phyloP scores from a whole-genome alignment of 805 yeast species.

The Starmera quercuum region DNA sequence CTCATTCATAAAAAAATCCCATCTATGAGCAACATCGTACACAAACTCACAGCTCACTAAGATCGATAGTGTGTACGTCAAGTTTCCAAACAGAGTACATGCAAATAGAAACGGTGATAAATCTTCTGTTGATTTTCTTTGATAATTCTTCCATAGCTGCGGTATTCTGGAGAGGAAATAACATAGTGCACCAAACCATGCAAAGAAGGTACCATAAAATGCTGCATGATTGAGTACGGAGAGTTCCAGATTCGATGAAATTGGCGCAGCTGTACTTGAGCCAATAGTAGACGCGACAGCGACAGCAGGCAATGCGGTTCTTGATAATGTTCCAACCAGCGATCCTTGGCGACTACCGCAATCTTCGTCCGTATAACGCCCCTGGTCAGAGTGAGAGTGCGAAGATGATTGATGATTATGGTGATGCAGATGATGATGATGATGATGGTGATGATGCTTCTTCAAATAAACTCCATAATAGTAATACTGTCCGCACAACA shows the following conservation, averaged over 20 bases:
- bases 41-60: constrained; percentile 53
- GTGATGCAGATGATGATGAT: constrained; percentile 24
- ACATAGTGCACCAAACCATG: constrained; percentile 75
- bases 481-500: constrained; percentile 63
- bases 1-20: constrained; percentile 53
- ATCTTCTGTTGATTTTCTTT: constrained; percentile 79
- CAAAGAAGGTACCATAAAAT: constrained; percentile 39
- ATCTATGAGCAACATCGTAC: constrained; percentile 25
- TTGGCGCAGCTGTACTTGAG: constrained; percentile 12
- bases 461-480: constrained; percentile 43
- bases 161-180: constrained; percentile 80
- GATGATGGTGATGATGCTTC: constrained; percentile 22
- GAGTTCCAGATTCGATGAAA: constrained; percentile 1
- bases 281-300: constrained; percentile 20
- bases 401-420: constrained; percentile 3
- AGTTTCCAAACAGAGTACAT: constrained; percentile 72
- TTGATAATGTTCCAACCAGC: constrained; percentile 3
- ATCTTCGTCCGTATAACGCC: constrained; percentile 10
- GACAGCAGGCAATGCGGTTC: constrained; percentile 15
- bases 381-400: background rate
- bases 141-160: constrained; percentile 69
- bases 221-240: background rate
- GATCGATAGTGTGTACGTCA: constrained; percentile 70
- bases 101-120: constrained; percentile 73
- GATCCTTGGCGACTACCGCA: constrained; percentile 2